Evolutionary conservation across 345 rosid species (phyloP).

Genomic region (Conringia planisiliqua): DNA sequence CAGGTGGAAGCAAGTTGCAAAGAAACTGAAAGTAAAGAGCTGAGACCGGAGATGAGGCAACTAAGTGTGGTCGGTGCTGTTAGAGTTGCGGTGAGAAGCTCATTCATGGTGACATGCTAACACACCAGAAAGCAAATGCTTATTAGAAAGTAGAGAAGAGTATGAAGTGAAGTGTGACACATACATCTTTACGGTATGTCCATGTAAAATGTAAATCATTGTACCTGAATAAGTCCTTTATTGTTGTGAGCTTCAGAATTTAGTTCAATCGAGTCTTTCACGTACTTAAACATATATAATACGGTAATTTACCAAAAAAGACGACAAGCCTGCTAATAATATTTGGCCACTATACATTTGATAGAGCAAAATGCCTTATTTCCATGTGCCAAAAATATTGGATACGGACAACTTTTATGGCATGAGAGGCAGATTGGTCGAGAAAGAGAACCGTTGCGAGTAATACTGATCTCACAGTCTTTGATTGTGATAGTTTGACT

Average conservation of each 20-base stretch:
- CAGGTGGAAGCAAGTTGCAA: conserved; percentile 58
- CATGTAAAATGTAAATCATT: neutral
- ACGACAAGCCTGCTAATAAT: too few species aligned
- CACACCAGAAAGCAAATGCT: neutral
- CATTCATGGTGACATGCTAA: conserved; percentile 39
- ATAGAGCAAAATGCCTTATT: too few species aligned
- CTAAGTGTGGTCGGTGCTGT: conserved; percentile 77
- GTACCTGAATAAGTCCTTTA: neutral
- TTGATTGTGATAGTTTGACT: too few species aligned
- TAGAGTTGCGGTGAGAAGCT: conserved; percentile 80
- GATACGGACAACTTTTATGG: neutral
- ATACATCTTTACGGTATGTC: too few species aligned
- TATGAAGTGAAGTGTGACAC: neutral
- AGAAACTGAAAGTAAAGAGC: conserved; percentile 39
- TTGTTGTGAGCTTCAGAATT: neutral
- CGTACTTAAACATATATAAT: too few species aligned
- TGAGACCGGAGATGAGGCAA: conserved; percentile 75
- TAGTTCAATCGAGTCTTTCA: too few species aligned
- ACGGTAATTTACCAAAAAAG: too few species aligned
- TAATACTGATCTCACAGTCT: too few species aligned
- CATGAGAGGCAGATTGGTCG: too few species aligned
- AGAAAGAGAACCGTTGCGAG: too few species aligned
- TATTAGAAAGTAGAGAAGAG: neutral
- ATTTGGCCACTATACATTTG: too few species aligned
- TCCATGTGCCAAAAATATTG: too few species aligned